These are phyloP conservation scores for Parasarocladium wereldwijsianum DNA, from an alignment of 2,329 filamentous ascomycete genomes.

Conservation along the genomic window DNA sequence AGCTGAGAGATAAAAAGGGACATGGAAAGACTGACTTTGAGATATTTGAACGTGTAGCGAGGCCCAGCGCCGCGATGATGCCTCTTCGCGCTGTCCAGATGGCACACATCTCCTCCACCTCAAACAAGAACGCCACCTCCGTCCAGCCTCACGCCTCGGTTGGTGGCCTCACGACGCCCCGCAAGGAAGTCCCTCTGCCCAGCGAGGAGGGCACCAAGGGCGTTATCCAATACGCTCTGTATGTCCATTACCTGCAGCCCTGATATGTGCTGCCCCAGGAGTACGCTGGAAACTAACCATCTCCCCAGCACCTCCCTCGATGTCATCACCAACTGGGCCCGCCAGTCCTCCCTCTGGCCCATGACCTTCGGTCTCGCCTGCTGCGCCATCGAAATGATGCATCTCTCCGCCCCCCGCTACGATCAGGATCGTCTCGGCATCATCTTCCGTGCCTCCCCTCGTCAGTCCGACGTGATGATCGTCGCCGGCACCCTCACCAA, in stretches of 20 bases:
- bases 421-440: conserved; percentile 81
- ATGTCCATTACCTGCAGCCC: conserved; percentile 25
- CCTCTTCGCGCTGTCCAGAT: conserved; percentile 48
- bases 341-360: conserved; percentile 75
- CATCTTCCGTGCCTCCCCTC: conserved; percentile 78
- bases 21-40: not conserved
- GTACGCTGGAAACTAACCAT: conserved; percentile 5
- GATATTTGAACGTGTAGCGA: conserved; percentile 30
- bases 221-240: conserved; percentile 75
- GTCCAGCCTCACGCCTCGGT: conserved; percentile 38
- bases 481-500: conserved; percentile 87
- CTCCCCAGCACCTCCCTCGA: conserved; percentile 56
- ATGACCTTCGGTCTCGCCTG: conserved; percentile 82
- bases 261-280: not conserved
- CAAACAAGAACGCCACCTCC: conserved; percentile 43
- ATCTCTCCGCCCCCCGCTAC: conserved; percentile 74
- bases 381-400: conserved; percentile 90
- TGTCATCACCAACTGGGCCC: conserved; percentile 68
- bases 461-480: conserved; percentile 87
- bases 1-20: not conserved
- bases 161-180: conserved; percentile 36
- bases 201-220: conserved; percentile 72
- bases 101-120: conserved; percentile 50
- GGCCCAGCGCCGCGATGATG: conserved; percentile 47
- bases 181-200: conserved; percentile 59